Evolutionary conservation across 495 filamentous ascomycete species (phyloP), one percentile per base, ranked within the genome.

Genomic region (Bombardia bombarda): DNA sequence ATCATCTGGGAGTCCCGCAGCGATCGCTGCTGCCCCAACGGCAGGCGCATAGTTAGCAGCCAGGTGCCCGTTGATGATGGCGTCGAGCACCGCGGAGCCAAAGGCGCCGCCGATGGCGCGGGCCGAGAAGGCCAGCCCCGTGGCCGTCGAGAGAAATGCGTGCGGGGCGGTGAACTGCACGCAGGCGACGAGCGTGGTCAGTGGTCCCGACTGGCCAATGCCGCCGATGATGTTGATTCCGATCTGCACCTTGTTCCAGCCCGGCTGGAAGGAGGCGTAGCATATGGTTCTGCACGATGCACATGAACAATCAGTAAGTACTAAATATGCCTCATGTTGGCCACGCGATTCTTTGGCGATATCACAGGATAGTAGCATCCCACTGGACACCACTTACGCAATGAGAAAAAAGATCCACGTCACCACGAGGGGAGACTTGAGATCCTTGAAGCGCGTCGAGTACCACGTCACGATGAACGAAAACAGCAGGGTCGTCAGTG

Each of bases 121-220:
- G 8, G 73, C 72, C 6, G 69, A 73, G 60, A 76, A 75, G 12
- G 67, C 70, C 0, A 78, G 63, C 2, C 73, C 74, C 1, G 74
- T 76, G 0, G 74, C 72, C 1, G 72, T 78, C 6, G 66, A 70
- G 18, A 78, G 63, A 49, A 67, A 75, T 7, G 70, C 67, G 43
- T 76, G 74, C 1, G 74, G 73, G 0, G 72, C 63, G 5, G 70
- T 75, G 53, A 75, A 74, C 53, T 76, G 74, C 17, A 78, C 60
- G 38, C 65, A 60, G 4, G 73, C 73, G 3, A 68, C 60, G 7
- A 78, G 57, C n/a, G 75, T 60, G 3, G 68, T 72, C 3, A 74
- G 52, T 1, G 70, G 70, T 1, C 69, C 70, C 8, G 64, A 56
- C 51, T 75, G 71, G 3, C 74, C 73, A 42, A 76, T 65, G 24